Conservation (phyloP, 148 eudicot genomes). For the Rhododendron ovatum region DNA sequence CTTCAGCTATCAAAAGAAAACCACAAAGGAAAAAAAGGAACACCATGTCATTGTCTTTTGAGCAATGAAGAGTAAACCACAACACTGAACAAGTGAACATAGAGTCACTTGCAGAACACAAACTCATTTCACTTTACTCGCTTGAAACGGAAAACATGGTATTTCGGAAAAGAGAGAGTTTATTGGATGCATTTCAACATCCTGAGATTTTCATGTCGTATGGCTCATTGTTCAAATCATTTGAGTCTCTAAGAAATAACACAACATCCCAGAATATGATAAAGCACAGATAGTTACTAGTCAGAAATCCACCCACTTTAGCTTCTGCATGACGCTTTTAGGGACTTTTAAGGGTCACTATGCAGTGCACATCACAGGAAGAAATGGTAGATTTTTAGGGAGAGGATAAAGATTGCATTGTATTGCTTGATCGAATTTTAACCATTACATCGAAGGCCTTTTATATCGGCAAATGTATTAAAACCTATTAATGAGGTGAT, state of each 20-base stretch:
- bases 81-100: neutral
- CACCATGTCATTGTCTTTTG: neutral
- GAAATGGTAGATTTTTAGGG: neutral
- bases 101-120: neutral
- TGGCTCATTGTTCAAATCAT: neutral
- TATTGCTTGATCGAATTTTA: neutral
- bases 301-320: neutral
- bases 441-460: neutral
- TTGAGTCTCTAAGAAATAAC: neutral
- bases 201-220: neutral
- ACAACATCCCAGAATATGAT: neutral
- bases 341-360: neutral
- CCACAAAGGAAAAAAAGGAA: too few relatives aligned
- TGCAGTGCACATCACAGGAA: neutral
- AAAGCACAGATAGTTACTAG: neutral
- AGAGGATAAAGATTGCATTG: neutral
- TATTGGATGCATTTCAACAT: neutral
- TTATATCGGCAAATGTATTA: neutral
- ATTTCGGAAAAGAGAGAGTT: neutral
- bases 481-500: neutral
- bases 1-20: slow-evolving; percentile 35
- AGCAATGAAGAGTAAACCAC: neutral
- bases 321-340: neutral
- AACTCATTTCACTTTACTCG: neutral
- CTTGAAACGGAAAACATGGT: neutral